A percentile compares a stretch with the other conserved stretches of the same genome.
Evolutionary conservation across 176 grass and related monocot species (phyloP).

Genomic region (Triticum dicoccoides): DNA sequence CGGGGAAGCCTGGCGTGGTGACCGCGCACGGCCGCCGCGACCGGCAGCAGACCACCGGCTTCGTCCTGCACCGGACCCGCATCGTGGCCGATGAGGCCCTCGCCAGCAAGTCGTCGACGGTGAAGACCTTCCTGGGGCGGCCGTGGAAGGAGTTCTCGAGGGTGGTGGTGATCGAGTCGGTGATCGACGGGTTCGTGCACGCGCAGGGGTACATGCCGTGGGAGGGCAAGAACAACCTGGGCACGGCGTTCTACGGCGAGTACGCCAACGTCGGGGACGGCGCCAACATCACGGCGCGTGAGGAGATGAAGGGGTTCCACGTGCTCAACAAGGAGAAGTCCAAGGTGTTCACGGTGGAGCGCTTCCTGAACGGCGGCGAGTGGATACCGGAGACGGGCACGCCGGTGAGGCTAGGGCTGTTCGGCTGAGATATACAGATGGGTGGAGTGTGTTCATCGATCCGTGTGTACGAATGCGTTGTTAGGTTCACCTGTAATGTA

Average conservation of each 20-base stretch:
- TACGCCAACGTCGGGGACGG: slow-evolving; percentile 59
- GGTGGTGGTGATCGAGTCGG: slow-evolving; percentile 70
- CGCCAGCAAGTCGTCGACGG: not conserved
- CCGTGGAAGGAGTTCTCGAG: slow-evolving; percentile 75
- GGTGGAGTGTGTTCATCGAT: not conserved
- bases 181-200: slow-evolving; percentile 61
- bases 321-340: slow-evolving; percentile 45
- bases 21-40: slow-evolving; percentile 71
- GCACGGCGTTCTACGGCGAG: slow-evolving; percentile 71
- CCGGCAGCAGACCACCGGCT: slow-evolving; percentile 76
- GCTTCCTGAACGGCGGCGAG: slow-evolving; percentile 60
- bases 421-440: not conserved
- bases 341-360: slow-evolving; percentile 55
- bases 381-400: slow-evolving; percentile 82
- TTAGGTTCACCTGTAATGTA: not conserved
- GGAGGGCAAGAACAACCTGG: slow-evolving; percentile 43
- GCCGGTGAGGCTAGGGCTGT: slow-evolving; percentile 60
- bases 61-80: slow-evolving; percentile 67
- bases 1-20: slow-evolving; percentile 53
- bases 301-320: slow-evolving; percentile 55
- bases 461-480: not conserved
- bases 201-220: slow-evolving; percentile 64
- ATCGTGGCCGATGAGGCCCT: slow-evolving; percentile 50
- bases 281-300: slow-evolving; percentile 33
- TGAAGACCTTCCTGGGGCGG: slow-evolving; percentile 55